Conservation (phyloP, 768 basidiomycete species). For the Suillus ampliporus region DNA sequence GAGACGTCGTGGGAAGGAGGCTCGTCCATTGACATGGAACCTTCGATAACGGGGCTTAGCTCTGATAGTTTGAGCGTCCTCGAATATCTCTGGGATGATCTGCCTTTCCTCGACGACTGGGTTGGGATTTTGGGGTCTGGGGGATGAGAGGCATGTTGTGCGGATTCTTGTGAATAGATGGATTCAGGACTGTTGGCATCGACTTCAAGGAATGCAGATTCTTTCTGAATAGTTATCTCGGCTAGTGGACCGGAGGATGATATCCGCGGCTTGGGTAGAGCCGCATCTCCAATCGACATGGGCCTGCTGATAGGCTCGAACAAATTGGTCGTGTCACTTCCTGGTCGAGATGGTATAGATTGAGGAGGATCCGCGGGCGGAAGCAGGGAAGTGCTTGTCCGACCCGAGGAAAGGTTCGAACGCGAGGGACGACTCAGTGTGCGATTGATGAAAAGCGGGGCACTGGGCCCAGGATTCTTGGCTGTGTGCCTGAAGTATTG, state of each 20-base stretch:
- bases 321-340: no score
- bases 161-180: slow-evolving; percentile 32
- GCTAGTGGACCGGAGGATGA: no score
- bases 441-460: slow-evolving; percentile 4
- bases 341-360: neutral
- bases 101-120: slow-evolving; percentile 13
- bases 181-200: slow-evolving; percentile 17
- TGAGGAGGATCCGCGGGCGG: neutral
- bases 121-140: slow-evolving; percentile 9
- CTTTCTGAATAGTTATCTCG: neutral
- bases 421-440: neutral
- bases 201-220: neutral
- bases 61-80: slow-evolving; percentile 2
- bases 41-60: slow-evolving; percentile 28
- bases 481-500: neutral
- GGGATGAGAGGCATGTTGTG: slow-evolving; percentile 8
- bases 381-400: neutral
- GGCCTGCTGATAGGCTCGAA: no score
- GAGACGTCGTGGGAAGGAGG: neutral
- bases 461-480: neutral
- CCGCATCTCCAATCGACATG: neutral
- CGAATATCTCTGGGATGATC: slow-evolving; percentile 16
- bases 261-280: neutral
- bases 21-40: neutral
- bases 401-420: neutral